A percentile compares a stretch with the other conserved stretches of the same genome.
These are phyloP conservation scores for Oemleria cerasiformis DNA, from an alignment of 306 rosid species.

Conservation along the genomic window DNA sequence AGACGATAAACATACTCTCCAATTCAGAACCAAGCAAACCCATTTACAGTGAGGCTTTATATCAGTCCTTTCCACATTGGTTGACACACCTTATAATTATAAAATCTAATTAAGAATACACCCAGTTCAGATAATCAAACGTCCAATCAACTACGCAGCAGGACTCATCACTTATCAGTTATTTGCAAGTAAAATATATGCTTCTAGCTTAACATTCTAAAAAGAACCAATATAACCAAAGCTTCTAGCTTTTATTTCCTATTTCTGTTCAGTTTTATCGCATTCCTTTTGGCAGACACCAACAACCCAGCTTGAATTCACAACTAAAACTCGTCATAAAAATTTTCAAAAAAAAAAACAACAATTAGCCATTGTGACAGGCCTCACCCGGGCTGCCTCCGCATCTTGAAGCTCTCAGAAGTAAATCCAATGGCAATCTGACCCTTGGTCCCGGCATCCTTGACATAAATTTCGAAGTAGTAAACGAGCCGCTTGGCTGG, in stretches of 20 bases:
- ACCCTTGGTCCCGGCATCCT: constrained; percentile 89
- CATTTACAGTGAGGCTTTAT: not conserved
- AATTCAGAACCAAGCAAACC: not conserved
- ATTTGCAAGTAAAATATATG: not conserved
- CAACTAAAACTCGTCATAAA: not conserved
- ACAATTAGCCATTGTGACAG: not conserved
- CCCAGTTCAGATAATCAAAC: not conserved
- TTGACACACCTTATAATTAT: too few relatives aligned
- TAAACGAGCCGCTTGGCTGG: constrained; percentile 75
- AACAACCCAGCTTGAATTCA: not conserved
- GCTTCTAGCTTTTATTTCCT: not conserved
- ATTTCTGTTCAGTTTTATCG: not conserved
- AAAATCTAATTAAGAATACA: not conserved
- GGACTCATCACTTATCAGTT: not conserved
- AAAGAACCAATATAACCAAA: not conserved
- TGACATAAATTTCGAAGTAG: constrained; percentile 85
- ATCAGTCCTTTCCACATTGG: not conserved
- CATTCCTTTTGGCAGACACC: not conserved
- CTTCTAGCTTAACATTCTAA: not conserved
- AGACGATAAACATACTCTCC: not conserved
- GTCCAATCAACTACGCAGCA: not conserved
- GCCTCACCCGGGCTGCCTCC: constrained; percentile 88
- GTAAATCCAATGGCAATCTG: constrained; percentile 91
- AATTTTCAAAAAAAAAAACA: not conserved
- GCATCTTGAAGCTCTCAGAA: constrained; percentile 81